These are phyloP conservation scores for Panaeolus papilionaceus DNA, from an alignment of 768 basidiomycete genomes.

Conservation along the genomic window DNA sequence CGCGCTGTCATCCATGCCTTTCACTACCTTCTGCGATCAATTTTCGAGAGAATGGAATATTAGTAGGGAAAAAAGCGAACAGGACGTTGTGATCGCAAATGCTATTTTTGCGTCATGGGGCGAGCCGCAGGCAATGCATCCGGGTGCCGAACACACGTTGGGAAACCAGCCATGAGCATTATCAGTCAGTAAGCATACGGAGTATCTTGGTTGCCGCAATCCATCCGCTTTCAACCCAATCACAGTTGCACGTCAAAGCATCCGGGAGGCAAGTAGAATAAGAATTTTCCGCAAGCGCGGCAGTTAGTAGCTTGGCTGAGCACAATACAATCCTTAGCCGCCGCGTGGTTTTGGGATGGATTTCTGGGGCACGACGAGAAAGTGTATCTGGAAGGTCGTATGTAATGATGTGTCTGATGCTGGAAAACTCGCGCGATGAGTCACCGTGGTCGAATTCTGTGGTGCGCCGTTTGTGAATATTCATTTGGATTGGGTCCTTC, in stretches of 20 bases:
- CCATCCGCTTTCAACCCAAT: background rate
- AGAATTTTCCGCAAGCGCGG: background rate
- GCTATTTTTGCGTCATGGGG: conserved; percentile 13
- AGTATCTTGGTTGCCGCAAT: background rate
- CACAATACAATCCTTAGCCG: background rate
- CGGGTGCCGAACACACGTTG: background rate
- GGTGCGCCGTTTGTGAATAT: too few species aligned
- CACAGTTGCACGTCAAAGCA: background rate
- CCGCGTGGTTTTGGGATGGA: background rate
- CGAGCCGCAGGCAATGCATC: background rate
- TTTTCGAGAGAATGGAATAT: conserved; percentile 4
- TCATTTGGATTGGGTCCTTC: background rate
- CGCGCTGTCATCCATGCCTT: conserved; percentile 9
- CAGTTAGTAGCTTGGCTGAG: background rate
- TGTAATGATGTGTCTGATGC: conserved; percentile 5
- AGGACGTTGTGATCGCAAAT: conserved; percentile 3
- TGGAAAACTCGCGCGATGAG: background rate
- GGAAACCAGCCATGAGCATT: background rate
- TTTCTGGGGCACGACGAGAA: background rate
- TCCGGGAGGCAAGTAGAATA: background rate
- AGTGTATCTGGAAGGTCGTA: background rate
- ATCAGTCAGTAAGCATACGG: background rate
- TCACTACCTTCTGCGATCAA: background rate
- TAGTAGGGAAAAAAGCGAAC: conserved; percentile 3
- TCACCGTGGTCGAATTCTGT: background rate